These are phyloP conservation scores for Chlorella ohadii DNA, from an alignment of 139 green algal species.

Conservation along the genomic window DNA sequence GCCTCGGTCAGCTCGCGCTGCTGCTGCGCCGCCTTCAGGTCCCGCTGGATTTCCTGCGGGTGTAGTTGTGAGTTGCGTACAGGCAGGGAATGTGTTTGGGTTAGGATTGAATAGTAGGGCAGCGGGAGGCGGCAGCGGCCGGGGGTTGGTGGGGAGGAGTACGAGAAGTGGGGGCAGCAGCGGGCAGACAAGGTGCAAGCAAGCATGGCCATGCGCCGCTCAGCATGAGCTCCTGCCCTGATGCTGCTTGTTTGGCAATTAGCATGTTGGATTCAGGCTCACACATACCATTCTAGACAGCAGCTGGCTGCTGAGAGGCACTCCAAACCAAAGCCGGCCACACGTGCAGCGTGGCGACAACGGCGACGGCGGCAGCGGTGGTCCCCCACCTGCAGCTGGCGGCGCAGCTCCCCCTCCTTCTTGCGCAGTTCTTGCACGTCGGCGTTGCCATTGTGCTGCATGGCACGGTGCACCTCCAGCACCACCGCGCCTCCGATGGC, in stretches of 20 bases:
- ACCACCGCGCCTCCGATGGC: constrained; percentile 40
- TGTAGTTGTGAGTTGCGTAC: background rate
- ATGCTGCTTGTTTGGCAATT: too few species aligned
- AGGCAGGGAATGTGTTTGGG: too few species aligned
- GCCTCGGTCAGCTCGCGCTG: constrained; percentile 31
- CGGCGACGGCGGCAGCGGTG: background rate
- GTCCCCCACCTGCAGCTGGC: constrained; percentile 34
- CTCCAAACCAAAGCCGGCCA: background rate
- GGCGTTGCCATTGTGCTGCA: constrained; percentile 24
- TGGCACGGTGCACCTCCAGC: constrained; percentile 45
- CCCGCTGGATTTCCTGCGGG: constrained; percentile 42
- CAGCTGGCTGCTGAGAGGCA: background rate
- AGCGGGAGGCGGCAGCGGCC: background rate
- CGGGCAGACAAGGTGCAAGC: too few species aligned
- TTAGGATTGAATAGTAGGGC: too few species aligned
- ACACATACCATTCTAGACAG: too few species aligned
- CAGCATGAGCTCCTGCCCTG: too few species aligned
- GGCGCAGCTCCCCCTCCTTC: constrained; percentile 30
- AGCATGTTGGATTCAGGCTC: too few species aligned
- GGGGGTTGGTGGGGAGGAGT: too few species aligned
- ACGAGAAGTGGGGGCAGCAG: too few species aligned
- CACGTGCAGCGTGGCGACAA: background rate
- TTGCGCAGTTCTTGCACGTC: constrained; percentile 29
- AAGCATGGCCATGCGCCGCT: too few species aligned
- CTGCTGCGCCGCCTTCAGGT: constrained; percentile 27